phyloP scores from a whole-genome alignment of 108 stramenopile genomes.

The Bacterosira constricta region DNA sequence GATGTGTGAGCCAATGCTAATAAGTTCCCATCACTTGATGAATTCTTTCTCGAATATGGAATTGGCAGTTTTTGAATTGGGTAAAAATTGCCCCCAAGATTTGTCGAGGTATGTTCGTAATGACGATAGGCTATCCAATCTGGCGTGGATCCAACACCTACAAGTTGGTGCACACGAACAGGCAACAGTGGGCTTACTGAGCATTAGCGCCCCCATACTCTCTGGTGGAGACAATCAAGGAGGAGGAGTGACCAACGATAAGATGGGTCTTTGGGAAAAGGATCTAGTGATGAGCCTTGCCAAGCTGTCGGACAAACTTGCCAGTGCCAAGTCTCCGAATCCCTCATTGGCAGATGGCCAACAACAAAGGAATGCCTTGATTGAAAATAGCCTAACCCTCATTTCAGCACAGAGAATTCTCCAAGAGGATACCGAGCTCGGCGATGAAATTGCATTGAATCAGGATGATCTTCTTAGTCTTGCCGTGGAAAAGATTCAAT shows the following conservation, averaged over 20 bases:
- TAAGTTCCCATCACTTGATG: not conserved
- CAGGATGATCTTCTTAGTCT: slow-evolving; percentile 26
- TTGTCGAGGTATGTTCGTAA: slow-evolving; percentile 21
- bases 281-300: slow-evolving; percentile 34
- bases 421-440: slow-evolving; percentile 17
- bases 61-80: slow-evolving; percentile 33
- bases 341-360: not conserved
- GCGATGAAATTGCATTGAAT: slow-evolving; percentile 6
- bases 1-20: not conserved
- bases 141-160: slow-evolving; percentile 38
- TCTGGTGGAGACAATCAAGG: not conserved
- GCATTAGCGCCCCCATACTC: slow-evolving; percentile 3
- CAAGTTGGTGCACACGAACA: slow-evolving; percentile 10
- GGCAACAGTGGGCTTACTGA: slow-evolving; percentile 20
- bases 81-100: slow-evolving; percentile 35
- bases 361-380: slow-evolving; percentile 1
- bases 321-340: not conserved
- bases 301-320: slow-evolving; percentile 36
- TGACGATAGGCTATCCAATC: slow-evolving; percentile 21
- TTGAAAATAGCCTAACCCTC: slow-evolving; percentile 31
- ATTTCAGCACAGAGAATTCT: slow-evolving; percentile 30
- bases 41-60: not conserved
- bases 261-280: slow-evolving; percentile 39
- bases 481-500: slow-evolving; percentile 26
- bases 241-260: too few species aligned